Conservation (phyloP, 129 eudicot species). For the Ambrosia artemisiifolia region DNA sequence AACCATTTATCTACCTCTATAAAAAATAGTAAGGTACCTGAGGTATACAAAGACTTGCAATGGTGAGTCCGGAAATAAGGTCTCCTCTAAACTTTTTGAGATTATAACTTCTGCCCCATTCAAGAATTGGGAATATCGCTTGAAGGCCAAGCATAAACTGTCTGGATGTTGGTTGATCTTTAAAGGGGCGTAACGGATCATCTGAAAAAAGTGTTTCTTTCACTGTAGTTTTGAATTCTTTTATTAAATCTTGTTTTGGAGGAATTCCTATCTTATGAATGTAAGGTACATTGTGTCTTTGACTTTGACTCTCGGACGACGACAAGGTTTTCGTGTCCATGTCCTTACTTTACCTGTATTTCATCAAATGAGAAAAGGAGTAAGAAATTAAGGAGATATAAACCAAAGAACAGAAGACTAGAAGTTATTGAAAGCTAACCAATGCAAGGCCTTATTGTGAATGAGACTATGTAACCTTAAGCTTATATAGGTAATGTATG, state of each 20-base stretch:
- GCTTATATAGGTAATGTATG: conserved; percentile 37
- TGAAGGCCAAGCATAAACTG: conserved; percentile 60
- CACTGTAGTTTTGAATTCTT: conserved; percentile 49
- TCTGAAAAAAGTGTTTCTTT: conserved; percentile 80
- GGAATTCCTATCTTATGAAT: conserved; percentile 80
- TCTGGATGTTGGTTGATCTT: conserved; percentile 61
- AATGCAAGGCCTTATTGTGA: conserved; percentile 5
- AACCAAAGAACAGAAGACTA: conserved; percentile 19
- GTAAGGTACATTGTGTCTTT: conserved; percentile 32
- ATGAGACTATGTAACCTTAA: conserved; percentile 1
- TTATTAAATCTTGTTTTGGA: conserved; percentile 62
- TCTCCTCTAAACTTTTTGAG: conserved; percentile 70
- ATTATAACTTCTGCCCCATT: conserved; percentile 68
- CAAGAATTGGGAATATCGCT: conserved; percentile 83
- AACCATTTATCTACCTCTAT: not conserved
- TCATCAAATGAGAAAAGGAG: conserved; percentile 1
- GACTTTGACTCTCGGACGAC: conserved; percentile 32
- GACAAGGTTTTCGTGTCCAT: conserved; percentile 35
- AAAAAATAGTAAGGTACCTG: conserved; percentile 41
- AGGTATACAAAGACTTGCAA: conserved; percentile 89
- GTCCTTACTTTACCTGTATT: conserved; percentile 31
- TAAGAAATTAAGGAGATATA: conserved; percentile 5
- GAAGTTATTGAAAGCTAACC: not conserved
- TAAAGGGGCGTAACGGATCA: conserved; percentile 78
- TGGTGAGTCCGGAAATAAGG: conserved; percentile 75